phyloP scores from a whole-genome alignment of 345 rosid species.

The Aquilaria yunnanensis region DNA sequence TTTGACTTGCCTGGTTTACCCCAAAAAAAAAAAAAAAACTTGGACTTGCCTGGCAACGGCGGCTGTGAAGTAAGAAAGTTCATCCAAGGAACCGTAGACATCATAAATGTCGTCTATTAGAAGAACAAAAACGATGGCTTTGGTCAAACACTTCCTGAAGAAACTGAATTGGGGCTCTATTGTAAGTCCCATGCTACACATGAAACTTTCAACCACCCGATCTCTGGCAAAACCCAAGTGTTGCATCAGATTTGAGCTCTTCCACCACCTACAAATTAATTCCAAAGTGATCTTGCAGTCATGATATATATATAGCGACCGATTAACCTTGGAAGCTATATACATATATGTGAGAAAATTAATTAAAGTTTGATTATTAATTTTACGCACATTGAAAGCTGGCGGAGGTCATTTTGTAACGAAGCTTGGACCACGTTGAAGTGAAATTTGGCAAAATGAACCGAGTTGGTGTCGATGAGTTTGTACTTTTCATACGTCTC shows the following conservation, averaged over 20 bases:
- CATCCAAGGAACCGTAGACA: slow-evolving; percentile 43
- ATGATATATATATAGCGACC: background rate
- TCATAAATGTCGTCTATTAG: slow-evolving; percentile 49
- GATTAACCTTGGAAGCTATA: too few species aligned
- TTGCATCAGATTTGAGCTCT: slow-evolving; percentile 28
- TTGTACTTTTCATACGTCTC: slow-evolving; percentile 4
- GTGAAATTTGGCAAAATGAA: slow-evolving; percentile 36
- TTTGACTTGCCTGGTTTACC: too few species aligned
- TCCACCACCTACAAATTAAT: slow-evolving; percentile 45
- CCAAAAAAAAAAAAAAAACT: too few species aligned
- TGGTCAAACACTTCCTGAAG: slow-evolving; percentile 39
- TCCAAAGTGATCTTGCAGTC: too few species aligned
- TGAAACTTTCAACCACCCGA: slow-evolving; percentile 41
- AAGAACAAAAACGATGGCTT: slow-evolving; percentile 30
- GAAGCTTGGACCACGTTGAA: slow-evolving; percentile 40
- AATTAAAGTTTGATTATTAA: too few species aligned
- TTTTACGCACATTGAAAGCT: slow-evolving; percentile 28
- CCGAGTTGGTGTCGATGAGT: background rate
- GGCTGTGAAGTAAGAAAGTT: slow-evolving; percentile 35
- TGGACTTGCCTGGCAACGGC: slow-evolving; percentile 30
- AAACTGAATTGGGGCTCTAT: slow-evolving; percentile 22
- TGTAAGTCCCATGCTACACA: slow-evolving; percentile 38
- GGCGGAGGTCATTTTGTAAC: slow-evolving; percentile 38
- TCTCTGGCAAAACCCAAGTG: slow-evolving; percentile 36
- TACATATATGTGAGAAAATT: too few species aligned